phyloP scores from a whole-genome alignment of 2,329 filamentous ascomycete species.

The Pseudogymnoascus sp. region DNA sequence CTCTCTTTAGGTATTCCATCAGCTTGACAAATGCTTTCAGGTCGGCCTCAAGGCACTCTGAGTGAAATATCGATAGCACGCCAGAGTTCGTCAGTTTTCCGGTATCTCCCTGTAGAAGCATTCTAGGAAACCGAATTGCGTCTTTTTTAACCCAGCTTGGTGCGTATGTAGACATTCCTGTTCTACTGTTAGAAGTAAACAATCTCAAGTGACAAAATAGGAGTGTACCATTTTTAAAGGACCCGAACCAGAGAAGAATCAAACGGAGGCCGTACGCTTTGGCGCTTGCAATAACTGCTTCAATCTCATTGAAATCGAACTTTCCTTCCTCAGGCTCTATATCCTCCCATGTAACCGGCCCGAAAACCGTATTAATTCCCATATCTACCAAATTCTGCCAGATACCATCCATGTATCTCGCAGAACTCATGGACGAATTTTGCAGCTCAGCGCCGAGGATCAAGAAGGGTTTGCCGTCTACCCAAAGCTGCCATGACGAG shows the following conservation, averaged over 20 bases:
- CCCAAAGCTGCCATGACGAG: constrained; percentile 31
- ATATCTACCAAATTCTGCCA: constrained; percentile 36
- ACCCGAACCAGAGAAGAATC: constrained; percentile 40
- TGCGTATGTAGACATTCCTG: constrained; percentile 32
- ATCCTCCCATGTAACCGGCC: constrained; percentile 38
- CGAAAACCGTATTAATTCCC: constrained; percentile 38
- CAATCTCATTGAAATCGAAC: constrained; percentile 37
- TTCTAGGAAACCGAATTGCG: constrained; percentile 26
- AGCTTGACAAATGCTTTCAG: constrained; percentile 33
- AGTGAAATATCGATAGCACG: constrained; percentile 32
- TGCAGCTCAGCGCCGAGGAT: constrained; percentile 39
- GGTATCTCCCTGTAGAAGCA: constrained; percentile 23
- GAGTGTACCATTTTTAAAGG: constrained; percentile 38
- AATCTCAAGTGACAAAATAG: not conserved
- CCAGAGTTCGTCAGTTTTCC: constrained; percentile 26
- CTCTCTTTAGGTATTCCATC: constrained; percentile 26
- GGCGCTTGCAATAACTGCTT: constrained; percentile 33
- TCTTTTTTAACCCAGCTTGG: constrained; percentile 33
- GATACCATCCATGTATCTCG: constrained; percentile 36
- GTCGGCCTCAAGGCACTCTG: constrained; percentile 31
- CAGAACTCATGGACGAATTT: constrained; percentile 39
- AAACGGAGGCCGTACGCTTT: constrained; percentile 32
- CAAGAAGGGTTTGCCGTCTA: constrained; percentile 38
- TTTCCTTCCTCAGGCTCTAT: constrained; percentile 38
- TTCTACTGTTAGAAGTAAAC: not conserved